These are phyloP conservation scores for Solanum verrucosum DNA, from an alignment of 257 asterid species.

Conservation along the genomic window DNA sequence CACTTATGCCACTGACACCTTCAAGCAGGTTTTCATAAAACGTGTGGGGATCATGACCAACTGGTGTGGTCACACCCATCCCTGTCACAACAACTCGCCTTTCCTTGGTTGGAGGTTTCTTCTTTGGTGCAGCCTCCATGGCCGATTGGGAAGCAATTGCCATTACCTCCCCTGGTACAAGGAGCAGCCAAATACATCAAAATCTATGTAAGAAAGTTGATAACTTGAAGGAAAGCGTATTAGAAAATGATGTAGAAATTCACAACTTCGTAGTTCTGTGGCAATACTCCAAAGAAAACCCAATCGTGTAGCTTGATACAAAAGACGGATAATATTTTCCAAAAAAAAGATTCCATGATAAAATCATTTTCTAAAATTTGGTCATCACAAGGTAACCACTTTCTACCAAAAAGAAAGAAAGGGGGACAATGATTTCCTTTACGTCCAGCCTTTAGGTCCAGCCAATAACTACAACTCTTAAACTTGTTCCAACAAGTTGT, in stretches of 20 bases:
- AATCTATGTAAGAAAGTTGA: neutral
- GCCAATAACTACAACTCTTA: neutral
- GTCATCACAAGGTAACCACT: neutral
- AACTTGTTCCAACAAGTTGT: neutral
- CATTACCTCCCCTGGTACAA: slow-evolving; percentile 42
- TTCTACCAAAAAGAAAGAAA: neutral
- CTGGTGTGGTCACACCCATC: slow-evolving; percentile 84
- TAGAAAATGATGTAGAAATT: neutral
- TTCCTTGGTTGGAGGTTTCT: slow-evolving; percentile 55
- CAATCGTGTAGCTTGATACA: neutral
- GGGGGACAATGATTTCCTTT: neutral
- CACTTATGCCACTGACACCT: slow-evolving; percentile 87
- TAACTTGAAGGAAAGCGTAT: neutral
- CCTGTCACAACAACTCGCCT: slow-evolving; percentile 97
- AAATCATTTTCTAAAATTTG: neutral
- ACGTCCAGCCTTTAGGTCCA: neutral
- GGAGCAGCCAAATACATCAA: neutral
- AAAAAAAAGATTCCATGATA: neutral
- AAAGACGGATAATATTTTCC: neutral
- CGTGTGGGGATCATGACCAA: slow-evolving; percentile 69
- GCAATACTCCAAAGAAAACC: neutral
- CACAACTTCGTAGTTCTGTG: neutral
- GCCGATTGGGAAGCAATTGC: slow-evolving; percentile 45
- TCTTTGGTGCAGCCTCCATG: slow-evolving; percentile 35
- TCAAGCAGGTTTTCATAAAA: slow-evolving; percentile 82